Evolutionary conservation across 805 yeast species (phyloP).

Genomic region (Saccharomycopsis fibuligera): DNA sequence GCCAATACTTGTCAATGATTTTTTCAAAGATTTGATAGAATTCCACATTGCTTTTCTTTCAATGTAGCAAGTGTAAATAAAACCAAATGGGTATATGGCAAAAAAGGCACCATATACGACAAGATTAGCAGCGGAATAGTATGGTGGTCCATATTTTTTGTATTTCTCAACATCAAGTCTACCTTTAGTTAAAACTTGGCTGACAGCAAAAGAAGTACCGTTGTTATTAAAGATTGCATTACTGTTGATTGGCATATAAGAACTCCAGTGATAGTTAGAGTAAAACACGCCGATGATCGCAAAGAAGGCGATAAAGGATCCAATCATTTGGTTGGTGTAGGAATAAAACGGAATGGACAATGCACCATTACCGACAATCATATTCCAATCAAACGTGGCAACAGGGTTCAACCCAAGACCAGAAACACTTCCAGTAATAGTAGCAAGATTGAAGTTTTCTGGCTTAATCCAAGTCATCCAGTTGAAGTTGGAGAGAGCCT

Average conservation of each 20-base stretch:
- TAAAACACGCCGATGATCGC: conserved; percentile 34
- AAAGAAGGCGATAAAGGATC: conserved; percentile 30
- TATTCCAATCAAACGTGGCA: conserved; percentile 49
- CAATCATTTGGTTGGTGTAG: conserved; percentile 28
- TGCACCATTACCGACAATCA: conserved; percentile 29
- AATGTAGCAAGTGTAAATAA: conserved; percentile 40
- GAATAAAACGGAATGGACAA: conserved; percentile 42
- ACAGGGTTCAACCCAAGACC: conserved; percentile 52
- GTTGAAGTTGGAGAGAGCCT: conserved; percentile 38
- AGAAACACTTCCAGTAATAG: conserved; percentile 38
- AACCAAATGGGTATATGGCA: conserved; percentile 51
- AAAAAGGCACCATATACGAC: conserved; percentile 53
- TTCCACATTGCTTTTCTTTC: conserved; percentile 39
- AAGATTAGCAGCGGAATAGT: conserved; percentile 55
- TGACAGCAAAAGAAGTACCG: conserved; percentile 42
- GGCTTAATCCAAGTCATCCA: conserved; percentile 60
- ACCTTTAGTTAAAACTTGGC: conserved; percentile 40
- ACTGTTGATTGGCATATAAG: conserved; percentile 39
- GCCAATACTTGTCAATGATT: conserved; percentile 24
- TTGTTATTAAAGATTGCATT: conserved; percentile 46
- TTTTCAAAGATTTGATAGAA: conserved; percentile 32
- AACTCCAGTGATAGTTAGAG: conserved; percentile 35
- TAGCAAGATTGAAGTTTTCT: conserved; percentile 40
- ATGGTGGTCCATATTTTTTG: conserved; percentile 57
- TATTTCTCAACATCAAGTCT: conserved; percentile 42